Evolutionary conservation across 441 rosid species (phyloP).

Genomic region (Erysimum cheiri): DNA sequence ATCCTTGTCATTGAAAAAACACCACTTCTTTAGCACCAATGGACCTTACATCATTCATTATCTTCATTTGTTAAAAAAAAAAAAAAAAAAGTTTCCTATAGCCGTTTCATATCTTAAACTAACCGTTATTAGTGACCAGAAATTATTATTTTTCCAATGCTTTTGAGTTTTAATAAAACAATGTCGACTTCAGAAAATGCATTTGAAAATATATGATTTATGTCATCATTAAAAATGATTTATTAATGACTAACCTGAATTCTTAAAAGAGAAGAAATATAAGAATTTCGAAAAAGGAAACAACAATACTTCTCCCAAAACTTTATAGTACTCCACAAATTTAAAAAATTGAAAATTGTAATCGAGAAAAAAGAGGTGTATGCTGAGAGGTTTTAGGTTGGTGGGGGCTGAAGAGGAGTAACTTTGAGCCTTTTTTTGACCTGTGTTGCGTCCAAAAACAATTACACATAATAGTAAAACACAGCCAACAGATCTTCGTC

Average conservation of each 20-base stretch:
- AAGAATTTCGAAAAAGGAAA: neutral
- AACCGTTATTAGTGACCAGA: neutral
- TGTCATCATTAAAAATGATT: neutral
- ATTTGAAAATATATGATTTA: neutral
- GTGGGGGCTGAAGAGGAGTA: slow-evolving; percentile 43
- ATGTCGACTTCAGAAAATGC: neutral
- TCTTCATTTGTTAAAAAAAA: neutral
- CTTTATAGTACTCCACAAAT: slow-evolving; percentile 7
- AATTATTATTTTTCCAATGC: neutral
- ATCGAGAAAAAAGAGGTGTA: neutral
- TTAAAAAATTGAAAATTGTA: neutral
- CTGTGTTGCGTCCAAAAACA: slow-evolving; percentile 30
- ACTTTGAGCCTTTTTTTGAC: slow-evolving; percentile 44
- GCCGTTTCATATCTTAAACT: slow-evolving; percentile 17
- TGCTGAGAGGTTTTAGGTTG: slow-evolving; percentile 22
- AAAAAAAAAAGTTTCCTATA: neutral
- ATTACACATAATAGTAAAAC: slow-evolving; percentile 21
- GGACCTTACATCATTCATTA: slow-evolving; percentile 19
- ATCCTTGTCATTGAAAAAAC: slow-evolving; percentile 21
- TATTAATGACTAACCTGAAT: neutral
- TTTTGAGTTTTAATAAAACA: neutral
- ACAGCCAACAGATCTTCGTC: slow-evolving; percentile 44
- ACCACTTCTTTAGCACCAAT: slow-evolving; percentile 33
- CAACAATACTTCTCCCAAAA: neutral
- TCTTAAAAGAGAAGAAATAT: neutral